Base-by-base conservation (phyloP, 2,329 filamentous ascomycete genomes). In the Plectosphaerella cucumerina region DNA sequence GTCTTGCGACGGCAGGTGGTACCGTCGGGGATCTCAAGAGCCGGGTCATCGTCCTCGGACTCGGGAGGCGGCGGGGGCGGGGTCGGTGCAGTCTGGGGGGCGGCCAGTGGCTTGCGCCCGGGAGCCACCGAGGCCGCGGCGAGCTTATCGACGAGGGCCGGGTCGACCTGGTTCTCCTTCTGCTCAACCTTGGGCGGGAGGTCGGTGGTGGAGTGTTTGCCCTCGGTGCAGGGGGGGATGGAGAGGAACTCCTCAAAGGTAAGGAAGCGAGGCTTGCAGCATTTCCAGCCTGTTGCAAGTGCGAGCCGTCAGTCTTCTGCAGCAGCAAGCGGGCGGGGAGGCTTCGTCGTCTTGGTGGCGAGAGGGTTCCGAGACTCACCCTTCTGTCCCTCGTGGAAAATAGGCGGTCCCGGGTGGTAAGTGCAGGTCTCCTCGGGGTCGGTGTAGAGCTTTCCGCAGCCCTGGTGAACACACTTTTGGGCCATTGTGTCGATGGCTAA, bases 331-430 rank as follows among this genome's bases (percentile, higher is more conserved):
- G n/a, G 35, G 12, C 35, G 14, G 6, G 4, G 15, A n/a, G n/a
- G n/a, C n/a, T n/a, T n/a, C n/a, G n/a, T n/a, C n/a, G n/a, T n/a
- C n/a, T n/a, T n/a, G n/a, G n/a, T n/a, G n/a, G n/a, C n/a, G n/a
- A 6, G 14, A 15, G 15, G 14, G 35, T 37, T n/a, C n/a, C 17
- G 35, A 56, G 59, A 65, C 73, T 66, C 76, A 96, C 93, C 94
- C 85, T 99, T 97, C 73, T 97, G 93, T 55, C 94, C 94, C 74
- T 99, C 94, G 69, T 97, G 94, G 70, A 99, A 99, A 67, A 94
- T 80, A 44, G 94, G 94, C 57, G 92, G 90, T 51, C 92, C 92
- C 42, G 93, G 90, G 72, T 99, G 94, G 74, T 97, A 97, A 60
- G 83, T 74, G 73, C 94, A 99, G 59, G 85, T 80, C 69, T 96